Percentiles rank a stretch among this genome's conserved stretches.
Conservation (phyloP, 345 rosid genomes). For the Hibiscus tridactylites region DNA sequence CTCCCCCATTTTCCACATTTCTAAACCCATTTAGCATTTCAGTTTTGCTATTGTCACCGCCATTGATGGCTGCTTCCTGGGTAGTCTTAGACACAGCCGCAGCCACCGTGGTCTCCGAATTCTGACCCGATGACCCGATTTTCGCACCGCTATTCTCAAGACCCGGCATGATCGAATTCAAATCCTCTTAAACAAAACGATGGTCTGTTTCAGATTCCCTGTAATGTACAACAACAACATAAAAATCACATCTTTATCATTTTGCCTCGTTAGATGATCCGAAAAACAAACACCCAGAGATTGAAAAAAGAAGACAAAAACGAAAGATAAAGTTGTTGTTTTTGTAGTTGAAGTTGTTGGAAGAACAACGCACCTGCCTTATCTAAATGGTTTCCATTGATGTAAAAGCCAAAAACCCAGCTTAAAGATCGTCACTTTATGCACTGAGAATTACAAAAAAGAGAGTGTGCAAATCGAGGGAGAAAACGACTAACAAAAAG, state of each 20-base stretch:
- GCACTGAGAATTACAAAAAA: background rate
- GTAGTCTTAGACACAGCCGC: conserved; percentile 9
- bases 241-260: background rate
- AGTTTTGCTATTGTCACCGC: conserved; percentile 18
- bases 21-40: conserved; percentile 23
- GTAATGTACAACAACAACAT: background rate
- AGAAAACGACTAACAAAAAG: background rate
- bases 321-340: background rate
- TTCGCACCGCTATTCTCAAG: conserved; percentile 82
- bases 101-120: conserved; percentile 43
- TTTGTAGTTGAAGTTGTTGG: background rate
- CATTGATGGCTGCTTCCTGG: conserved; percentile 15
- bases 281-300: background rate
- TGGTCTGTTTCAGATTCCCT: conserved; percentile 17
- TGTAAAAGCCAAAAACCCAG: conserved; percentile 3
- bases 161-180: conserved; percentile 70
- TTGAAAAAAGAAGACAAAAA: background rate
- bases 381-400: background rate
- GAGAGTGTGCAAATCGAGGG: background rate
- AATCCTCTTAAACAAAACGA: conserved; percentile 3
- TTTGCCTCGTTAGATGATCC: background rate
- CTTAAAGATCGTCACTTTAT: background rate
- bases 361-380: background rate
- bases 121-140: conserved; percentile 59
- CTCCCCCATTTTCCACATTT: conserved; percentile 10